These are phyloP conservation scores for Lycium ferocissimum DNA, from an alignment of 257 asterid genomes.

Conservation along the genomic window DNA sequence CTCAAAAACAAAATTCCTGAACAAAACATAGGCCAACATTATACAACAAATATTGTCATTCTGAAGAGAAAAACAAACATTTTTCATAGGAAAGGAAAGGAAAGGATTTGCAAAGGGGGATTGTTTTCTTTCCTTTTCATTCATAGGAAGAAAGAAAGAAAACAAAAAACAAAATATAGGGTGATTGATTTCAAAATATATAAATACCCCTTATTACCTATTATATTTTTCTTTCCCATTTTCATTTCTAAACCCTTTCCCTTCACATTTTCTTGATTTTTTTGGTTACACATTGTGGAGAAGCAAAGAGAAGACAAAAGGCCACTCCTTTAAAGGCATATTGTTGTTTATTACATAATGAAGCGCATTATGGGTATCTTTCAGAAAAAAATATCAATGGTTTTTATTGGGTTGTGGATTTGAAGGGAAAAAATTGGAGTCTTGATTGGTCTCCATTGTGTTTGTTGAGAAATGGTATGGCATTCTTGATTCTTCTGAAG, in stretches of 20 bases:
- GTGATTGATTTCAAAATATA: neutral
- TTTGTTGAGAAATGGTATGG: conserved; percentile 40
- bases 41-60: conserved; percentile 1
- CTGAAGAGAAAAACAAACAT: neutral
- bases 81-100: conserved; percentile 6
- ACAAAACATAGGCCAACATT: neutral
- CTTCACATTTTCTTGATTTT: neutral
- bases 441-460: conserved; percentile 31
- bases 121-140: conserved; percentile 34
- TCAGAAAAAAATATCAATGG: neutral
- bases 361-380: conserved; percentile 2
- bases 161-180: neutral
- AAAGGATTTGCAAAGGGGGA: conserved; percentile 32
- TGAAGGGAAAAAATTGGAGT: conserved; percentile 37
- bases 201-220: neutral
- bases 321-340: neutral
- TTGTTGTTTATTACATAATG: neutral
- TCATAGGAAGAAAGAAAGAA: neutral
- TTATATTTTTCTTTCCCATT: conserved; percentile 5
- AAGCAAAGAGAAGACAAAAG: neutral
- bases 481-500: conserved; percentile 3
- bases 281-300: neutral
- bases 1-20: conserved; percentile 27
- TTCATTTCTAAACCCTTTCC: conserved; percentile 15
- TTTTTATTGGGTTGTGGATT: conserved; percentile 29